Base-by-base conservation (phyloP, 805 yeast genomes). In the Kazachstania viticola region DNA sequence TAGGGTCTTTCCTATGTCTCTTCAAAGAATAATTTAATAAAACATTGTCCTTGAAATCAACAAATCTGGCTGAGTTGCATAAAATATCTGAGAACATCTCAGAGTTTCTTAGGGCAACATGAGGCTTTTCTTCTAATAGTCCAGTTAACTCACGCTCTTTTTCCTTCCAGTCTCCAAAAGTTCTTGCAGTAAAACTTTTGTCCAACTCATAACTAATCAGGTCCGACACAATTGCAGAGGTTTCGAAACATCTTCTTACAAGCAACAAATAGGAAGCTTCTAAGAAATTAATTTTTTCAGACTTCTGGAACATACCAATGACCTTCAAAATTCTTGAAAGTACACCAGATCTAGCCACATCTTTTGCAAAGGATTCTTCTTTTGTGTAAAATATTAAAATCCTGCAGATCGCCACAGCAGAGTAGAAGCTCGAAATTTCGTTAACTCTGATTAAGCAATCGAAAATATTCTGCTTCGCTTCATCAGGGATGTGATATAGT, bases 191-290 rank as follows among this genome's bases (percentile, higher is more conserved):
- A 29, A 75, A 64, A 19, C 64, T 56, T 17, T 56, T 60, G 3
- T 64, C 50, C 9, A 81, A 49, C 34, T 77, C 84, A 15, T 65
- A 58, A 1, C 56, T 44, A 45, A 82, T 69, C 24, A 69, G 56
- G 8, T 59, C 58, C 18, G 62, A 59, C 4, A 83, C 57, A 9
- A 70, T 56, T 0, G 62, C 65, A 0, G 59, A 50, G 3, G 73
- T 68, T 51, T 85, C 96, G 49, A 77, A 73, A 35, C 85, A 75
- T 27, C 79, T 63, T 48, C 95, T 68, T 1, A 77, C 51, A 21
- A 84, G 57, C 9, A 72, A 59, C 1, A 73, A 61, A 14, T 75
- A 60, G 1, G 71, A 51, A 5, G 65, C 58, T 37, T 73, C 75
- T 2, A 74, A 36, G 36, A 55, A 53, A 27, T 58, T 57, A 2